Conservation (phyloP, 2,329 filamentous ascomycete genomes). For the Venturia carpophila region DNA sequence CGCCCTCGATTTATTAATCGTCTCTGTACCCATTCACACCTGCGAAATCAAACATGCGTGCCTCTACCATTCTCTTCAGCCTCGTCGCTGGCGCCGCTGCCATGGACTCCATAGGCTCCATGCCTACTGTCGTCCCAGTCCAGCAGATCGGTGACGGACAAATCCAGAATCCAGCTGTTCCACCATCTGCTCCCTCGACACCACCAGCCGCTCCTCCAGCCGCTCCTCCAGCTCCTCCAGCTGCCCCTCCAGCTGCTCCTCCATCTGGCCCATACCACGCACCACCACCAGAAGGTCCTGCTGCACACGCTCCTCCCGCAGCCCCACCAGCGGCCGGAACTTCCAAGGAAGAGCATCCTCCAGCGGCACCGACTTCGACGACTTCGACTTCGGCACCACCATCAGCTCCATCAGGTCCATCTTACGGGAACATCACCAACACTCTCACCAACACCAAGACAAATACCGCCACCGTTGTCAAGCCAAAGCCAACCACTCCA, state of each 20-base stretch:
- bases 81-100: not conserved
- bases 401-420: not conserved
- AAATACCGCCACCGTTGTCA: conserved; percentile 10
- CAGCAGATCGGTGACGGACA: conserved; percentile 19
- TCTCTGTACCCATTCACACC: not conserved
- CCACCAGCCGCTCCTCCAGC: not conserved
- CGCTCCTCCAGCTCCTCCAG: not conserved
- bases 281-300: no score
- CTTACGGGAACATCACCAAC: conserved; percentile 7
- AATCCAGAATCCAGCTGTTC: conserved; percentile 17
- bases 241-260: conserved; percentile 10
- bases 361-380: no score
- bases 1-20: not conserved
- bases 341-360: no score
- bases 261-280: not conserved
- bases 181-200: not conserved
- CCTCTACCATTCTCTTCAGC: conserved; percentile 9
- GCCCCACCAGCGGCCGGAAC: not conserved
- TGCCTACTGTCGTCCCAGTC: conserved; percentile 9
- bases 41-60: conserved; percentile 7
- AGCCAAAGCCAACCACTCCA: not conserved
- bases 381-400: no score
- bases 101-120: not conserved
- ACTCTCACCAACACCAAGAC: conserved; percentile 1
- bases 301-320: no score